Evolutionary conservation across 192 early-diverging fungal genomes (phyloP).

Genomic region (Entomortierella chlamydospora): DNA sequence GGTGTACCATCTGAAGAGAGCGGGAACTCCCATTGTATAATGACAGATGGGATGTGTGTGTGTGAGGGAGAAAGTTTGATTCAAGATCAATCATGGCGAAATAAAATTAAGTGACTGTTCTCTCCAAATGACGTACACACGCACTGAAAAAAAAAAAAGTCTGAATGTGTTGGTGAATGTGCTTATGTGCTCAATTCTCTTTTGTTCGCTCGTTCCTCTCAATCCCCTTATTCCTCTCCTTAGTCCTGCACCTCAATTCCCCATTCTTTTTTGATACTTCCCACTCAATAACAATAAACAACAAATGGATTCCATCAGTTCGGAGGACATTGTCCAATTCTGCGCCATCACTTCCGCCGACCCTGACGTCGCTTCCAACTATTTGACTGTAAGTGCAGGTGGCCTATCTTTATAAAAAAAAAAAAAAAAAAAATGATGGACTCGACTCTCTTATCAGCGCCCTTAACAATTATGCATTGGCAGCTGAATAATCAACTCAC

Average conservation of each 20-base stretch:
- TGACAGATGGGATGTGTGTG: neutral
- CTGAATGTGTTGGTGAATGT: too few species aligned
- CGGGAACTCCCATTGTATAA: conserved; percentile 81
- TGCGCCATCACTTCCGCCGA: conserved; percentile 79
- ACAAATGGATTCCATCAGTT: conserved; percentile 25
- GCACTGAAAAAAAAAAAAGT: conserved; percentile 4
- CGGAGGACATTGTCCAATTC: conserved; percentile 64
- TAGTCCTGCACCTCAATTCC: neutral
- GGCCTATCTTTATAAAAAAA: neutral
- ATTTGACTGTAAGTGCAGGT: conserved; percentile 68
- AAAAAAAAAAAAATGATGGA: neutral
- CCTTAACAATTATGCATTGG: neutral
- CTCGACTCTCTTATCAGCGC: too few species aligned
- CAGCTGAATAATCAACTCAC: neutral
- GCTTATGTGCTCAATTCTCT: neutral
- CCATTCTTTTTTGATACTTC: neutral
- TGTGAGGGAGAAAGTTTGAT: neutral
- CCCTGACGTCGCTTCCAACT: conserved; percentile 74
- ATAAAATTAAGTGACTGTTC: too few species aligned
- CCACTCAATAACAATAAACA: too few species aligned
- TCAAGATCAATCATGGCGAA: neutral
- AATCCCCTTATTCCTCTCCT: neutral
- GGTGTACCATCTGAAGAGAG: conserved; percentile 73
- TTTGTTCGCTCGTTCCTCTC: neutral
- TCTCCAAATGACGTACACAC: too few species aligned